phyloP scores from a whole-genome alignment of 2,329 filamentous ascomycete species.

The Ophioceras dolichostomum region DNA sequence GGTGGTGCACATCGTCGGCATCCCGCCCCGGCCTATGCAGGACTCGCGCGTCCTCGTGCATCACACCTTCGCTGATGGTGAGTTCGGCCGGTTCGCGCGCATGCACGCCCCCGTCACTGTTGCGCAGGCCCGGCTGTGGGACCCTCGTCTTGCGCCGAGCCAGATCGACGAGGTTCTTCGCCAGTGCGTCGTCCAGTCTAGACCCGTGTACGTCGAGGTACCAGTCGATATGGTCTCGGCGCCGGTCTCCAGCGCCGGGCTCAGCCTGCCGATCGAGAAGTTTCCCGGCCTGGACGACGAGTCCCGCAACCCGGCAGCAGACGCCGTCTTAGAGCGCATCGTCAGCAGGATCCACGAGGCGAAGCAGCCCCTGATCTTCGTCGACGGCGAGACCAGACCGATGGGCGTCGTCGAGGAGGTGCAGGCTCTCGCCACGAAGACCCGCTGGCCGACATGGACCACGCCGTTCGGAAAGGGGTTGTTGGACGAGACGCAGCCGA shows the following conservation, averaged over 20 bases:
- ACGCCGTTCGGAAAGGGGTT: slow-evolving; percentile 36
- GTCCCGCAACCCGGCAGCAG: slow-evolving; percentile 15
- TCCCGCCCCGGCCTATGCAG: slow-evolving; percentile 33
- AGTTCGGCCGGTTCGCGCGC: slow-evolving; percentile 42
- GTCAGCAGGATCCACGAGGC: slow-evolving; percentile 31
- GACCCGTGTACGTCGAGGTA: slow-evolving; percentile 44
- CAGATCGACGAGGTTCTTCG: too few species aligned
- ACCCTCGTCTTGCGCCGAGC: too few species aligned
- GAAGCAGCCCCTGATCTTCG: slow-evolving; percentile 34
- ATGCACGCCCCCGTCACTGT: slow-evolving; percentile 1
- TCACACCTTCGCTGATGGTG: slow-evolving; percentile 62
- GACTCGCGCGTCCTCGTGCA: slow-evolving; percentile 44
- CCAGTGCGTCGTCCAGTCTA: slow-evolving; percentile 37
- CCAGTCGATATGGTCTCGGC: slow-evolving; percentile 44
- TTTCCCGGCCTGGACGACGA: slow-evolving; percentile 20
- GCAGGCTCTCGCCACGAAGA: slow-evolving; percentile 26
- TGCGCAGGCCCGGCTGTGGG: not conserved
- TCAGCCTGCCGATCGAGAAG: slow-evolving; percentile 13
- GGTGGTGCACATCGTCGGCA: slow-evolving; percentile 55
- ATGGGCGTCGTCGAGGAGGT: slow-evolving; percentile 27
- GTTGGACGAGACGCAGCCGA: slow-evolving; percentile 31
- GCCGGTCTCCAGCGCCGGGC: too few species aligned
- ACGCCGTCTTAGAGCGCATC: slow-evolving; percentile 23
- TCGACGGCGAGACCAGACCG: slow-evolving; percentile 35
- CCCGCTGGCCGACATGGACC: slow-evolving; percentile 32